phyloP scores from a whole-genome alignment of 495 filamentous ascomycete species.

The Penicillium robsamsonii region DNA sequence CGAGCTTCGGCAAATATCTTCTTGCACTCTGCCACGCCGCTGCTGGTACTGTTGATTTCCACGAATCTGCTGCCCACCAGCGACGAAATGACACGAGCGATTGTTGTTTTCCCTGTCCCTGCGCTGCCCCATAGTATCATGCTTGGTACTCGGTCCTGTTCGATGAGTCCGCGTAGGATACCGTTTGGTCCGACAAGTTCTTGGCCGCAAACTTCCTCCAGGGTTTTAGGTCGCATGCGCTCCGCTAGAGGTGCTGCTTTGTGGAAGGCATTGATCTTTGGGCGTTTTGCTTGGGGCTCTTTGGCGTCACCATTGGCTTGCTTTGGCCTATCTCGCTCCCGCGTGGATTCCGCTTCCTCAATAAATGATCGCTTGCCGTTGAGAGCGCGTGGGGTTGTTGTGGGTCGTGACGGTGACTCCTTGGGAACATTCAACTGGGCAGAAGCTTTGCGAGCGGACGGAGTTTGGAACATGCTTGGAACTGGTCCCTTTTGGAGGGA shows the following conservation, averaged over 20 bases:
- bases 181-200: constrained; percentile 83
- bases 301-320: constrained; percentile 17
- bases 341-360: constrained; percentile 23
- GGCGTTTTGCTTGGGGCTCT: constrained; percentile 52
- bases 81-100: constrained; percentile 87
- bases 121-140: constrained; percentile 95
- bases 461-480: constrained; percentile 75
- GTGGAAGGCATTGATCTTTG: constrained; percentile 60
- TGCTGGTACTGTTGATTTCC: constrained; percentile 92
- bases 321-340: constrained; percentile 19
- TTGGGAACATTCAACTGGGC: constrained; percentile 25
- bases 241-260: constrained; percentile 84
- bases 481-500: constrained; percentile 52
- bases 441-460: constrained; percentile 50
- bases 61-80: constrained; percentile 81
- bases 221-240: constrained; percentile 80
- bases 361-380: constrained; percentile 39
- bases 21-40: constrained; percentile 90
- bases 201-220: constrained; percentile 89
- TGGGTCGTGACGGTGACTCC: constrained; percentile 21
- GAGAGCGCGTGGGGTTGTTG: constrained; percentile 28
- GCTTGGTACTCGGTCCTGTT: constrained; percentile 80
- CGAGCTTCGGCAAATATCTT: constrained; percentile 86
- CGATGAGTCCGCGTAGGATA: constrained; percentile 84
- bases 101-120: constrained; percentile 95